phyloP scores from a whole-genome alignment of 225 moss, liverwort and hornwort genomes.

The Climacium dendroides region DNA sequence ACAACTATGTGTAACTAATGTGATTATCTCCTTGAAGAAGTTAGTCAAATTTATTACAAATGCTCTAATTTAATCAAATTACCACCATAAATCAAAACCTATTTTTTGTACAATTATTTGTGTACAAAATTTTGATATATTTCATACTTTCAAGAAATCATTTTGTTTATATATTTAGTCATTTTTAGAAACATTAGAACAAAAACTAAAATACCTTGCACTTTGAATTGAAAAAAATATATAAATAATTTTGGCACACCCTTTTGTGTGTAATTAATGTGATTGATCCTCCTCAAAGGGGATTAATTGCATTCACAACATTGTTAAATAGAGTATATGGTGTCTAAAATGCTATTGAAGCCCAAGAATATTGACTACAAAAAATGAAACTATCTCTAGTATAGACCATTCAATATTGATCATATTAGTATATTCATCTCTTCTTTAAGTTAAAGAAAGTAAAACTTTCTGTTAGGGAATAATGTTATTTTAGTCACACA shows the following conservation, averaged over 20 bases:
- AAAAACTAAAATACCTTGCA: background rate
- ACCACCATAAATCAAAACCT: background rate
- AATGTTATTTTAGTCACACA: background rate
- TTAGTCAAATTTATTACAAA: background rate
- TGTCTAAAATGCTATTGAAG: background rate
- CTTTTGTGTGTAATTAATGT: background rate
- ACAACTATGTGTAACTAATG: background rate
- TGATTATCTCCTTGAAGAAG: accelerated
- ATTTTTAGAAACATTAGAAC: too few species aligned
- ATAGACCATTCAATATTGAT: background rate
- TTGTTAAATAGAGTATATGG: background rate
- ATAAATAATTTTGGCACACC: background rate
- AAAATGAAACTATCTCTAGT: background rate
- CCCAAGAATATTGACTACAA: accelerated
- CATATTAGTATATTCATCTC: accelerated
- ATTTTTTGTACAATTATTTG: background rate
- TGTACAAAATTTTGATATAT: accelerated
- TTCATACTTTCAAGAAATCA: background rate
- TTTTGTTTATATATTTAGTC: background rate
- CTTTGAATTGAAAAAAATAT: background rate
- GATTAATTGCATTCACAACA: background rate
- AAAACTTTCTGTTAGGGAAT: accelerated
- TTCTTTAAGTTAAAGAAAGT: background rate
- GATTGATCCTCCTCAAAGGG: background rate
- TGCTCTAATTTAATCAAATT: background rate